A percentile compares a stretch with the other conserved stretches of the same genome.
Evolutionary conservation across 441 rosid species (phyloP).

Genomic region (Jatropha podagrica): DNA sequence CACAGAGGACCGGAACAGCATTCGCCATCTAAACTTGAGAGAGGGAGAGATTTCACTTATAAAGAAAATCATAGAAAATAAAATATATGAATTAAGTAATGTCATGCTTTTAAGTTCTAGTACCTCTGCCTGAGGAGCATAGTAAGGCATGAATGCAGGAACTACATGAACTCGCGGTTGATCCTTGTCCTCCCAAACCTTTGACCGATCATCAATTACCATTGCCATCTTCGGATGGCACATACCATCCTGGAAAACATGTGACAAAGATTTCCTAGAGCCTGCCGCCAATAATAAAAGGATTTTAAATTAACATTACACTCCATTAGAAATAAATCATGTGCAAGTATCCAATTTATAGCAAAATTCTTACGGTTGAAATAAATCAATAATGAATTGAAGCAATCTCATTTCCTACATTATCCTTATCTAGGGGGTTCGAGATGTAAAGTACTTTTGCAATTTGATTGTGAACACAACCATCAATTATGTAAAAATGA

Average conservation of each 20-base stretch:
- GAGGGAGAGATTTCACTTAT: slow-evolving; percentile 6
- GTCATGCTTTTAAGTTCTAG: slow-evolving; percentile 15
- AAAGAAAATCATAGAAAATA: slow-evolving; percentile 14
- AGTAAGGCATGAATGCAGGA: slow-evolving; percentile 87
- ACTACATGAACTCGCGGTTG: slow-evolving; percentile 99
- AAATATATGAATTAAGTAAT: slow-evolving; percentile 2
- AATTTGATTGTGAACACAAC: background rate
- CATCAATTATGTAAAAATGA: background rate
- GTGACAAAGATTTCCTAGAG: slow-evolving; percentile 76
- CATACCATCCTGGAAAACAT: slow-evolving; percentile 79
- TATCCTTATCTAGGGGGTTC: background rate
- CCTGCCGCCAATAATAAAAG: slow-evolving; percentile 46
- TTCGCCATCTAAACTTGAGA: slow-evolving; percentile 58
- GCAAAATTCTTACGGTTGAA: background rate
- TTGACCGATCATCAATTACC: slow-evolving; percentile 96
- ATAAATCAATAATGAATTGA: background rate
- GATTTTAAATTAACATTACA: slow-evolving; percentile 3
- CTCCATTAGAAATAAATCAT: background rate
- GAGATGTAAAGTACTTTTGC: background rate
- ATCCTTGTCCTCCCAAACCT: slow-evolving; percentile 99
- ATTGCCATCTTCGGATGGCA: slow-evolving; percentile 99
- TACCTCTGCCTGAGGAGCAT: slow-evolving; percentile 99
- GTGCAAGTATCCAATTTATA: background rate
- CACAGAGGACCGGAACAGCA: slow-evolving; percentile 87
- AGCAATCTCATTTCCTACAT: background rate